phyloP scores from a whole-genome alignment of 169 alveolate species.

The Plasmodium falciparum region DNA sequence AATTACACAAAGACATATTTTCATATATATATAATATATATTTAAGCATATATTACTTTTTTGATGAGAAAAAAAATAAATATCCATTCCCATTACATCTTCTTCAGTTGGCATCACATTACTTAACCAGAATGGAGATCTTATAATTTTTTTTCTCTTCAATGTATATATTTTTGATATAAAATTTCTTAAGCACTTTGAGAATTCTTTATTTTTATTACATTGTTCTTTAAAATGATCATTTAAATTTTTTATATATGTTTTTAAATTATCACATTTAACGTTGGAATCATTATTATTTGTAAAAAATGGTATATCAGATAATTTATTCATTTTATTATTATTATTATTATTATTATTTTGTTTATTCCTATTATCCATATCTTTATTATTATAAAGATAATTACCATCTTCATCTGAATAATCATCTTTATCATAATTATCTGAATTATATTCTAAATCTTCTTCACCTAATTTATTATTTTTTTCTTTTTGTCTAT shows the following conservation, averaged over 20 bases:
- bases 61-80: constrained; percentile 11
- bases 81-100: constrained; percentile 30
- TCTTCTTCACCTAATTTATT: not conserved
- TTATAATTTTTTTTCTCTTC: constrained; percentile 27
- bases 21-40: too few species aligned
- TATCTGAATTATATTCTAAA: constrained; percentile 2
- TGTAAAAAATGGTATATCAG: not conserved
- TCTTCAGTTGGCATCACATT: constrained; percentile 48
- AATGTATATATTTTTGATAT: constrained; percentile 13
- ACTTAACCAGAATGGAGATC: constrained; percentile 30
- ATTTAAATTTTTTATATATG: constrained; percentile 34
- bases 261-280: constrained; percentile 25
- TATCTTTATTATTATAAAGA: constrained; percentile 4
- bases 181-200: constrained; percentile 7
- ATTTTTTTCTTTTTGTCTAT: constrained; percentile 3
- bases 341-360: constrained; percentile 8
- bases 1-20: too few species aligned
- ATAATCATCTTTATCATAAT: not conserved
- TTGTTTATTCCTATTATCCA: not conserved
- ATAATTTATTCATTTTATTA: not conserved
- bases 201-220: constrained; percentile 30
- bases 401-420: not conserved
- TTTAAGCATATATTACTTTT: constrained; percentile 33
- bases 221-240: constrained; percentile 61
- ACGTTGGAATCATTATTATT: constrained; percentile 3